These are phyloP conservation scores for Cryoendolithus antarcticus DNA, from an alignment of 2,329 filamentous ascomycete genomes.

Conservation along the genomic window DNA sequence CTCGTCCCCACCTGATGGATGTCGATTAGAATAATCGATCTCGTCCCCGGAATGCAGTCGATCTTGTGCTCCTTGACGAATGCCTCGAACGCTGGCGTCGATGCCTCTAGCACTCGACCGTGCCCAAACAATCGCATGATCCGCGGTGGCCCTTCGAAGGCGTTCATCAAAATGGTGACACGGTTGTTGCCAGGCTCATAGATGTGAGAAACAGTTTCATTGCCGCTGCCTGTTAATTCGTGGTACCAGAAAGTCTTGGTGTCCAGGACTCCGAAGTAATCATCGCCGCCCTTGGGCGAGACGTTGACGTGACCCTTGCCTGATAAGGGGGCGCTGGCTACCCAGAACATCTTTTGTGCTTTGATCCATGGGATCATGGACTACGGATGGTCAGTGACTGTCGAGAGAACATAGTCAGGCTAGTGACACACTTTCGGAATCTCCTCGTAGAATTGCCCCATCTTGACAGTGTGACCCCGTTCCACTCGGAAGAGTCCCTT, in stretches of 20 bases:
- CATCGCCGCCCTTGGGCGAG: slow-evolving; percentile 31
- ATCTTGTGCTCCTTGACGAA: slow-evolving; percentile 26
- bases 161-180: slow-evolving; percentile 31
- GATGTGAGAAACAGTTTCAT: slow-evolving; percentile 33
- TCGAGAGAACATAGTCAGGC: slow-evolving; percentile 19
- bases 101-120: slow-evolving; percentile 27
- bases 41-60: slow-evolving; percentile 24
- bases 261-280: slow-evolving; percentile 29
- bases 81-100: slow-evolving; percentile 18
- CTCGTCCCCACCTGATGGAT: slow-evolving; percentile 32
- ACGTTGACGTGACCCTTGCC: slow-evolving; percentile 32
- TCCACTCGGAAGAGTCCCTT: too few species aligned
- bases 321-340: slow-evolving; percentile 31
- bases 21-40: slow-evolving; percentile 30
- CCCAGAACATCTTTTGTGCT: slow-evolving; percentile 32
- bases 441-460: slow-evolving; percentile 6
- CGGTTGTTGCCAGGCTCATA: slow-evolving; percentile 30
- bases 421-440: slow-evolving; percentile 3
- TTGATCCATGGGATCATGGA: slow-evolving; percentile 30
- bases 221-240: slow-evolving; percentile 30
- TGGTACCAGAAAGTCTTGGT: slow-evolving; percentile 33
- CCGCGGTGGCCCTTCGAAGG: slow-evolving; percentile 29
- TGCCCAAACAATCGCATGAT: slow-evolving; percentile 33
- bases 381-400: slow-evolving; percentile 2
- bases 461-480: neutral